Evolutionary conservation across 768 basidiomycete genomes (phyloP).

Genomic region (Lactarius sp.): DNA sequence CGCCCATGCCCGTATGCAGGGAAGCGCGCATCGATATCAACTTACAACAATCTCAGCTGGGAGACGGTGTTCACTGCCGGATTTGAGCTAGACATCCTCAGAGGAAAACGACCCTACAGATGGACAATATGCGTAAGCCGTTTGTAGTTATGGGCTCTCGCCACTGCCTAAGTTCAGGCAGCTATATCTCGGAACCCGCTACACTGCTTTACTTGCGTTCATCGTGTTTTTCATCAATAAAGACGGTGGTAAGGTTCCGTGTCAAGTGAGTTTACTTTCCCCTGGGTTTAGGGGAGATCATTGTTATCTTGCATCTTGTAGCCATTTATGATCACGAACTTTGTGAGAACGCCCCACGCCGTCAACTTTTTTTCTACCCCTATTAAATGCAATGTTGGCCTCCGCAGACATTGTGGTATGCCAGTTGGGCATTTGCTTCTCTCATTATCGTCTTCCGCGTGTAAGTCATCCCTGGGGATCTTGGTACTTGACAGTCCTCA

Average conservation of each 20-base stretch:
- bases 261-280: neutral
- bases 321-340: neutral
- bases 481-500: neutral
- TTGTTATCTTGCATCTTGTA: neutral
- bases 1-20: neutral
- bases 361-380: neutral
- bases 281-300: neutral
- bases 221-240: neutral
- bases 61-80: neutral
- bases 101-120: constrained; percentile 16
- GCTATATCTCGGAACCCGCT: constrained; percentile 17
- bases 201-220: neutral
- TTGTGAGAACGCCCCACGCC: neutral
- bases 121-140: constrained; percentile 12
- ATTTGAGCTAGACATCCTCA: constrained; percentile 5
- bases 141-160: neutral
- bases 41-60: neutral
- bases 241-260: neutral
- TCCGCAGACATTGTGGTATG: neutral
- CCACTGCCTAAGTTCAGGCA: neutral
- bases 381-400: neutral
- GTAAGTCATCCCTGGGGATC: neutral
- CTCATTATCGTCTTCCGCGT: constrained; percentile 6
- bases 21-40: neutral
- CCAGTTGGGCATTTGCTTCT: constrained; percentile 3